phyloP scores from a whole-genome alignment of 257 asterid genomes.

The Solanum medicagineum region DNA sequence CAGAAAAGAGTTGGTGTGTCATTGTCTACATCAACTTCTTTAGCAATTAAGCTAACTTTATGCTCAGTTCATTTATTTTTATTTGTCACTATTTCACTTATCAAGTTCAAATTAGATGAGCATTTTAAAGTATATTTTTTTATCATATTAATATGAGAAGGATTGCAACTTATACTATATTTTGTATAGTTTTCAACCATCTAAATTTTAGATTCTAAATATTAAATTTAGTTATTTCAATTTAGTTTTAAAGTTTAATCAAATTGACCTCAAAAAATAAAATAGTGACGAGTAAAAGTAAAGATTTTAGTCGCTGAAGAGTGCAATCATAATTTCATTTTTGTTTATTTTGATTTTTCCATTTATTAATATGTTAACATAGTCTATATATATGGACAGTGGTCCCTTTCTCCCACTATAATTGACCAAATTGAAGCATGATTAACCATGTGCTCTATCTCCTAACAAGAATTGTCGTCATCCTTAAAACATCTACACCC shows the following conservation, averaged over 20 bases:
- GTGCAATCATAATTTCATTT: background rate
- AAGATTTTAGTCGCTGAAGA: background rate
- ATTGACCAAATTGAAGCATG: background rate
- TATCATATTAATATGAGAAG: too few relatives aligned
- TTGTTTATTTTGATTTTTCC: background rate
- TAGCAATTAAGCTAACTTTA: background rate
- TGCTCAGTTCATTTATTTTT: too few relatives aligned
- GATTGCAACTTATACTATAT: too few relatives aligned
- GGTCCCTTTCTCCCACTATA: background rate
- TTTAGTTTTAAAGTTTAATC: too few relatives aligned
- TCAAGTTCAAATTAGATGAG: too few relatives aligned
- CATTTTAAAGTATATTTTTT: too few relatives aligned
- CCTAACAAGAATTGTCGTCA: background rate
- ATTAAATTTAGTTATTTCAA: too few relatives aligned
- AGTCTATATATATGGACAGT: background rate
- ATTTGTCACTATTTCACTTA: too few relatives aligned
- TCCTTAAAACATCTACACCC: background rate
- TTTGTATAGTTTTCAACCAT: too few relatives aligned
- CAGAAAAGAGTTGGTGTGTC: background rate
- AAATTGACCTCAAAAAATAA: too few relatives aligned
- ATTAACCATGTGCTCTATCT: background rate
- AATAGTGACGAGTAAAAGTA: background rate
- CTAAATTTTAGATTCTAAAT: too few relatives aligned
- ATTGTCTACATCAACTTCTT: background rate
- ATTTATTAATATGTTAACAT: background rate